A percentile compares a stretch with the other conserved stretches of the same genome.
These are phyloP conservation scores for Salvia miltiorrhiza DNA, from an alignment of 257 asterid species.

Conservation along the genomic window DNA sequence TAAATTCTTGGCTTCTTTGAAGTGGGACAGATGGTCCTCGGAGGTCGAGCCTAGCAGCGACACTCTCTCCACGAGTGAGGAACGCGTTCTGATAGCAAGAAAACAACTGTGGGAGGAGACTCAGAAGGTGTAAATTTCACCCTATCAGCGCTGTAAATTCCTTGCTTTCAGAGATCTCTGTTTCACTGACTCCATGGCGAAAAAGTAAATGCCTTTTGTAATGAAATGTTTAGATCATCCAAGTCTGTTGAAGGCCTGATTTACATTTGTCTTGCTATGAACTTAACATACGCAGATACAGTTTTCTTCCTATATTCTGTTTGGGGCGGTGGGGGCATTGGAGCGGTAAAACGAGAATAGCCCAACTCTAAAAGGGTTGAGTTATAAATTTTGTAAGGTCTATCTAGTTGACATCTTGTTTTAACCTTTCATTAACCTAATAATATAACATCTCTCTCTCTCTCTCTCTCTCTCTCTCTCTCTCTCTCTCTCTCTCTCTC, in stretches of 20 bases:
- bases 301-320: neutral
- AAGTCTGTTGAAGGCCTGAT: conserved; percentile 13
- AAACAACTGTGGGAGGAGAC: conserved; percentile 54
- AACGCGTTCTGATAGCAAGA: conserved; percentile 65
- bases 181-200: conserved; percentile 3
- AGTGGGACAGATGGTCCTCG: conserved; percentile 84
- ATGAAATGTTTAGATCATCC: conserved; percentile 8
- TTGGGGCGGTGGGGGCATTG: neutral
- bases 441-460: neutral
- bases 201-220: conserved; percentile 15
- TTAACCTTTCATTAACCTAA: neutral
- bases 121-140: conserved; percentile 22
- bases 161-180: neutral
- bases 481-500: too few species aligned
- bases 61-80: conserved; percentile 54
- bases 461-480: too few species aligned
- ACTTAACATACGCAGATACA: neutral
- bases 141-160: conserved; percentile 16
- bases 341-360: neutral
- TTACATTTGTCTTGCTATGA: conserved; percentile 1
- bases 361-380: conserved; percentile 12
- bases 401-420: neutral
- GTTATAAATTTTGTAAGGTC: conserved; percentile 6
- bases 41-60: conserved; percentile 73
- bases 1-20: conserved; percentile 58